phyloP scores from a whole-genome alignment of 495 filamentous ascomycete genomes.

The Aspergillus kassunensis region DNA sequence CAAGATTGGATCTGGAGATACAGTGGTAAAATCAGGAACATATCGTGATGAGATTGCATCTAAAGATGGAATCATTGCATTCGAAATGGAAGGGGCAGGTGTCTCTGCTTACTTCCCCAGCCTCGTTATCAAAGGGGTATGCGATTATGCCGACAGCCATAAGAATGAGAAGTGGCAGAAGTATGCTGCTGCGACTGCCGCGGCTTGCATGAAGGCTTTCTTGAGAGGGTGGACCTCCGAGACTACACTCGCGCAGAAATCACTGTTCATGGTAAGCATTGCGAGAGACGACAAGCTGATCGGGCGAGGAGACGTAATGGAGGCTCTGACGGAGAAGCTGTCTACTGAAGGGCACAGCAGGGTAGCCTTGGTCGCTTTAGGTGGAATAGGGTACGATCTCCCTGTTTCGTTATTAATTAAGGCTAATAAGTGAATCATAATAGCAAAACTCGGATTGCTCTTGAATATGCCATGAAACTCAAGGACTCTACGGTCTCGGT shows the following conservation, averaged over 20 bases:
- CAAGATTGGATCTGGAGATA: constrained; percentile 27
- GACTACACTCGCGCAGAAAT: neutral
- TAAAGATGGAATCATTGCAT: constrained; percentile 25
- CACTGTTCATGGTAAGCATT: neutral
- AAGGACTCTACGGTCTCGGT: neutral
- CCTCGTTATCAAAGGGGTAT: constrained; percentile 36
- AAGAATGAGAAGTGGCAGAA: constrained; percentile 39
- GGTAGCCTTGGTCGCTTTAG: neutral
- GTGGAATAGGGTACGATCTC: neutral
- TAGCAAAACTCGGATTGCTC: neutral
- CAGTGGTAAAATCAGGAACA: constrained; percentile 27
- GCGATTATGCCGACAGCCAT: constrained; percentile 42
- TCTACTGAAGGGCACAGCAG: neutral
- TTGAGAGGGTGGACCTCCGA: neutral
- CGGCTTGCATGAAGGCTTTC: constrained; percentile 25
- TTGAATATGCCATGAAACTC: neutral
- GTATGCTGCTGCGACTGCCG: constrained; percentile 32
- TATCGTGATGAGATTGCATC: constrained; percentile 24
- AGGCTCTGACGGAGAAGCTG: neutral
- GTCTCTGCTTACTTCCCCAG: constrained; percentile 22
- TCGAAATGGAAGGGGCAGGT: constrained; percentile 41
- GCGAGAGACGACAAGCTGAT: neutral
- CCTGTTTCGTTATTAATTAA: neutral
- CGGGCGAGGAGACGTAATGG: neutral
- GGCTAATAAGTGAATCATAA: neutral